Evolutionary conservation across 2,329 filamentous ascomycete genomes (phyloP).

Genomic region (Endocalyx cinctus): DNA sequence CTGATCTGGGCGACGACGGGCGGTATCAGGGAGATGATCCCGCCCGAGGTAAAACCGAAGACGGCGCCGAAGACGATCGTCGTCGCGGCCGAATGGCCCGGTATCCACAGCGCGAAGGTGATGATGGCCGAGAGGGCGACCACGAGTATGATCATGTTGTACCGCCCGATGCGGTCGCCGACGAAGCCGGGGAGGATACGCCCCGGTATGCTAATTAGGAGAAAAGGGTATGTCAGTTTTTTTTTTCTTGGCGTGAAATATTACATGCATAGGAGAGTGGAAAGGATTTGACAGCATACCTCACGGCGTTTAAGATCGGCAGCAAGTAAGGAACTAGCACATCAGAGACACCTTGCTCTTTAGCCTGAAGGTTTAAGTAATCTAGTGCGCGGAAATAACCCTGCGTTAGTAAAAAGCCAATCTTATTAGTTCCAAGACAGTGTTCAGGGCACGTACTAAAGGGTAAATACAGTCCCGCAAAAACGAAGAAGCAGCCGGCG

Average conservation of each 20-base stretch:
- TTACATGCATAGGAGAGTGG: background rate
- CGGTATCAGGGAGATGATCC: conserved; percentile 56
- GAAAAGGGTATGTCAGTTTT: conserved; percentile 2
- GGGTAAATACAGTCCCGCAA: conserved; percentile 50
- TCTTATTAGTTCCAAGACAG: too few relatives aligned
- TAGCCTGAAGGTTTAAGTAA: conserved; percentile 46
- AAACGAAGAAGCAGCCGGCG: conserved; percentile 48
- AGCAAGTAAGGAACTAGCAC: conserved; percentile 42
- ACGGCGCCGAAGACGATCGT: conserved; percentile 57
- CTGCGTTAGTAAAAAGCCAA: too few relatives aligned
- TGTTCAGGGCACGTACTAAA: too few relatives aligned
- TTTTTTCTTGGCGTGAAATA: background rate
- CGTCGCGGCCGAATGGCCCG: conserved; percentile 41
- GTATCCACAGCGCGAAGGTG: conserved; percentile 38
- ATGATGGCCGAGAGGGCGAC: conserved; percentile 36
- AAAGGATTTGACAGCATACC: conserved; percentile 27
- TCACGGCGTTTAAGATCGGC: conserved; percentile 54
- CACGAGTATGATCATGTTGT: conserved; percentile 41
- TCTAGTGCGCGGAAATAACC: too few relatives aligned
- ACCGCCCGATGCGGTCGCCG: conserved; percentile 36
- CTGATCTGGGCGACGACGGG: conserved; percentile 66
- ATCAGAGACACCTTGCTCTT: conserved; percentile 36
- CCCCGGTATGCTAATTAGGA: conserved; percentile 39
- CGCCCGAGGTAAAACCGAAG: conserved; percentile 63
- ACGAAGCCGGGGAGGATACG: conserved; percentile 47